Conservation (phyloP, 2,329 filamentous ascomycete species). For the Sporothrix mexicana region DNA sequence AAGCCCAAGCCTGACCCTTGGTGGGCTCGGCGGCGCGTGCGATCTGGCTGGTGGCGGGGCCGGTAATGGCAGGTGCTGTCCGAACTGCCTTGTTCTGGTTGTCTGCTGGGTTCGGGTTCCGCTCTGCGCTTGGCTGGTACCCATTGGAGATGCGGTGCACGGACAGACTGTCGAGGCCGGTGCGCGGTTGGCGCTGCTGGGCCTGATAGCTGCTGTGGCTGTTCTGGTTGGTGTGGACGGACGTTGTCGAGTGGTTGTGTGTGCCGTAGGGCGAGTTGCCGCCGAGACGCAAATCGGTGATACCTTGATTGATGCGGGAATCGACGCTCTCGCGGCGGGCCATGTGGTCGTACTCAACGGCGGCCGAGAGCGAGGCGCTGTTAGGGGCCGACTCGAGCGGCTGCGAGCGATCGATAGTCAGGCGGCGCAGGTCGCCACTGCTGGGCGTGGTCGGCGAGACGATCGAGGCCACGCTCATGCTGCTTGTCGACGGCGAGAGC, state of each 20-base stretch:
- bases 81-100: conserved; percentile 57
- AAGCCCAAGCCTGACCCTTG: conserved; percentile 84
- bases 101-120: conserved; percentile 55
- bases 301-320: conserved; percentile 74
- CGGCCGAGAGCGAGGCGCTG: conserved; percentile 37
- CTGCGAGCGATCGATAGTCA: conserved; percentile 47
- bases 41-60: conserved; percentile 68
- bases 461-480: conserved; percentile 71
- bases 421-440: conserved; percentile 52
- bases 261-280: conserved; percentile 75
- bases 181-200: conserved; percentile 66
- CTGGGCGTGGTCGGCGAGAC: conserved; percentile 64
- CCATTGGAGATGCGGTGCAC: conserved; percentile 68
- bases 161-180: conserved; percentile 58
- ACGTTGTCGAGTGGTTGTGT: conserved; percentile 77
- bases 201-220: conserved; percentile 59
- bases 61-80: conserved; percentile 77
- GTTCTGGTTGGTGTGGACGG: conserved; percentile 61
- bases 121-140: conserved; percentile 65
- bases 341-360: conserved; percentile 40
- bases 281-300: conserved; percentile 72
- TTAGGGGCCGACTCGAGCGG: conserved; percentile 50
- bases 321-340: conserved; percentile 79
- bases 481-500: conserved; percentile 61
- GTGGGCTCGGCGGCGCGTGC: conserved; percentile 77